phyloP scores from a whole-genome alignment of 805 yeast genomes.

The Saccharomyces eubayanus region DNA sequence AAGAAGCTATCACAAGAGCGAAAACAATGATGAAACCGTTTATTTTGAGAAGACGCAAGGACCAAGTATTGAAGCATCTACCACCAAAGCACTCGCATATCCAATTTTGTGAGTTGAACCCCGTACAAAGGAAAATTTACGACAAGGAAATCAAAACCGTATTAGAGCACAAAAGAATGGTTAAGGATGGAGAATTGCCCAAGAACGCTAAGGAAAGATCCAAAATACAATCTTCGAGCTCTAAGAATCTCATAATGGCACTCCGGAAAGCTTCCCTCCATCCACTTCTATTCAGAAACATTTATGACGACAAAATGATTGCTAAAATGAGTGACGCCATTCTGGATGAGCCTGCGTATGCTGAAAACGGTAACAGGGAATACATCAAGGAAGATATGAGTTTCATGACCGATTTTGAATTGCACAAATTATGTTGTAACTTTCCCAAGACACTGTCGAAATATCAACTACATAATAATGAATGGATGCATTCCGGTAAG shows the following conservation, averaged over 20 bases:
- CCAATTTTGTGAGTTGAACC: slow-evolving; percentile 55
- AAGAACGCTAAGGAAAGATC: slow-evolving; percentile 23
- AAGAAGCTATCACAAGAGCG: slow-evolving; percentile 87
- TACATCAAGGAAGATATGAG: slow-evolving; percentile 90
- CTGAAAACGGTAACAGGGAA: slow-evolving; percentile 58
- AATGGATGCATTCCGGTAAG: slow-evolving; percentile 68
- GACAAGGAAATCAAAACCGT: slow-evolving; percentile 43
- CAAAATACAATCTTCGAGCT: slow-evolving; percentile 30
- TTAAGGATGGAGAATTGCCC: slow-evolving; percentile 16
- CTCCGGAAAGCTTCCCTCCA: slow-evolving; percentile 89
- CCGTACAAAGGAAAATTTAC: slow-evolving; percentile 51
- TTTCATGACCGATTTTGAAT: slow-evolving; percentile 87
- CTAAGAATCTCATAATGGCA: slow-evolving; percentile 72
- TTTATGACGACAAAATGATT: slow-evolving; percentile 49
- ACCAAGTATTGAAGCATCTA: slow-evolving; percentile 81
- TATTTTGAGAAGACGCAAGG: slow-evolving; percentile 83
- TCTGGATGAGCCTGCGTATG: slow-evolving; percentile 71
- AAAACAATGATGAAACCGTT: slow-evolving; percentile 98
- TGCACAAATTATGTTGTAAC: slow-evolving; percentile 61
- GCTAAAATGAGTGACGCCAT: slow-evolving; percentile 67
- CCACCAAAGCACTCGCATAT: slow-evolving; percentile 67
- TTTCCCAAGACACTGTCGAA: slow-evolving; percentile 58
- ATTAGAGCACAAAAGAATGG: slow-evolving; percentile 28
- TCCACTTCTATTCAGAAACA: slow-evolving; percentile 71
- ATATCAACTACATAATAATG: slow-evolving; percentile 45